Percentiles rank a stretch among this genome's conserved stretches.
Conservation (phyloP, 306 rosid genomes). For the Herpetospermum pedunculosum region DNA sequence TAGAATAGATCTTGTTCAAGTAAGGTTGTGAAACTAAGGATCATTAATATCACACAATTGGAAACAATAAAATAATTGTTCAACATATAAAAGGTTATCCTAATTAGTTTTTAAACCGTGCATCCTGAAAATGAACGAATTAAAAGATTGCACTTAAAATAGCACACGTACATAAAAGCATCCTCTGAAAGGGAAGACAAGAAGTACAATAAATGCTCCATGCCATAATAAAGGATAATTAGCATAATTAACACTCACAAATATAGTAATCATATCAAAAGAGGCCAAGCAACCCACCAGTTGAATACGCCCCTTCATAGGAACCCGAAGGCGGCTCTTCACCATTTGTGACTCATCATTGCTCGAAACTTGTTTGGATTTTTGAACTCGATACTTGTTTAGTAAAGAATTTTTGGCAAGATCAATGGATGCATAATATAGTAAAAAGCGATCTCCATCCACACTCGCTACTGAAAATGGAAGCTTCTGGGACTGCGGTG, state of each 20-base stretch:
- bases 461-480: conserved; percentile 89
- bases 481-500: conserved; percentile 90
- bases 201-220: background rate
- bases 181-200: background rate
- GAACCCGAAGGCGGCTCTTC: conserved; percentile 75
- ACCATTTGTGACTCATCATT: conserved; percentile 58
- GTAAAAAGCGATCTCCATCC: conserved; percentile 72
- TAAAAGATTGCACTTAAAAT: background rate
- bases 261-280: conserved; percentile 10
- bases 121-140: background rate
- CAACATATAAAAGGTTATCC: background rate
- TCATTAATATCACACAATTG: background rate
- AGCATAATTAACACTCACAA: conserved; percentile 1
- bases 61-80: background rate
- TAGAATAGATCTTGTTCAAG: no score
- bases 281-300: conserved; percentile 40
- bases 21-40: background rate
- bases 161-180: background rate
- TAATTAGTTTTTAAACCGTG: background rate
- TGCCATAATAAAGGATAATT: no score
- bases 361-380: conserved; percentile 35
- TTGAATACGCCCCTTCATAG: conserved; percentile 91
- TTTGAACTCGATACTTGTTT: conserved; percentile 45
- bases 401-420: conserved; percentile 48
- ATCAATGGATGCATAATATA: conserved; percentile 75